A percentile compares a stretch with the other conserved stretches of the same genome.
phyloP scores from a whole-genome alignment of 1,139 yeast species.

The Diutina pseudorugosa region DNA sequence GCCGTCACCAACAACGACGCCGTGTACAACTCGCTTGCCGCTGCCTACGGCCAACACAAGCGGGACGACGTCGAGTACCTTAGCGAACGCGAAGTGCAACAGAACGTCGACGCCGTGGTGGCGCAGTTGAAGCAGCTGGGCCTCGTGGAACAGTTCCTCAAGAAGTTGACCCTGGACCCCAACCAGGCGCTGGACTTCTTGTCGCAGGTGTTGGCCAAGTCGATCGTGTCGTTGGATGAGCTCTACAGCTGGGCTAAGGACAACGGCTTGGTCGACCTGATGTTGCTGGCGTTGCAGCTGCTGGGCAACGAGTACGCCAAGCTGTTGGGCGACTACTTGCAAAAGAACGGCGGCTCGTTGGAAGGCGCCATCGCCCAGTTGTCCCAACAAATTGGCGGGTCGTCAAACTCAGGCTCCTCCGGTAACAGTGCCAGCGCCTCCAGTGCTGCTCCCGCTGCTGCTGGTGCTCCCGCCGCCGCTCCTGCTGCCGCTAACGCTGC shows the following conservation, averaged over 20 bases:
- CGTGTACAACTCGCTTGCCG: background rate
- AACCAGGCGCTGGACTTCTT: background rate
- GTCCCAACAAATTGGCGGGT: background rate
- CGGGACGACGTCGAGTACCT: background rate
- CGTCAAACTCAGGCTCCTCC: background rate
- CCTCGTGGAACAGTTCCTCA: background rate
- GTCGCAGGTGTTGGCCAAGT: slow-evolving; percentile 2
- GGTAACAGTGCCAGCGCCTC: background rate
- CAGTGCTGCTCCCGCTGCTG: background rate
- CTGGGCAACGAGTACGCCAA: slow-evolving; percentile 1
- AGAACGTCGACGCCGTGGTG: background rate
- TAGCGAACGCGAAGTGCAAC: background rate
- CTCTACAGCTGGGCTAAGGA: slow-evolving; percentile 2
- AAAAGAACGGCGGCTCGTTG: slow-evolving; percentile 1
- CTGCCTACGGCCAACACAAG: background rate
- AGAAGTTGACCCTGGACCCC: slow-evolving; percentile 1
- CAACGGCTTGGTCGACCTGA: background rate
- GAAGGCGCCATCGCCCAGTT: background rate
- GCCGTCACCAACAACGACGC: background rate
- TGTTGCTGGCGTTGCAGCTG: background rate
- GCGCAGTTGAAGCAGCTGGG: slow-evolving; percentile 1
- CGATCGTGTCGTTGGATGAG: background rate
- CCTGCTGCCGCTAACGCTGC: background rate
- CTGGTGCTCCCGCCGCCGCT: background rate
- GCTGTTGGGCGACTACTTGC: background rate